A percentile compares a stretch with the other conserved stretches of the same genome.
phyloP scores from a whole-genome alignment of 1,284 basidiomycete genomes.

The Pseudozyma flocculosa region DNA sequence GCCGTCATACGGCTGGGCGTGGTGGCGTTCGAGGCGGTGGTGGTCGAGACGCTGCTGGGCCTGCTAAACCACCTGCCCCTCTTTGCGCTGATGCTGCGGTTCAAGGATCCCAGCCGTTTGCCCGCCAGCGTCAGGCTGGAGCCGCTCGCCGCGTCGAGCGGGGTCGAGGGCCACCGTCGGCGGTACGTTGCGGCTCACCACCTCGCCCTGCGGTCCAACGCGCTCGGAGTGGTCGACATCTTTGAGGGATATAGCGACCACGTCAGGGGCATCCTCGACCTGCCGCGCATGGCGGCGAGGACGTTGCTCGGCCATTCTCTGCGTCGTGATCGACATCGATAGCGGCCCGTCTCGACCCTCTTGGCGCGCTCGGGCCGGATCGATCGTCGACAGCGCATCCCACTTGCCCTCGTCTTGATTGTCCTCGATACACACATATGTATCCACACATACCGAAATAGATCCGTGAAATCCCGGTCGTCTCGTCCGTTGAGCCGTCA shows the following conservation, averaged over 20 bases:
- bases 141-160: too few relatives aligned
- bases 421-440: too few relatives aligned
- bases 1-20: slow-evolving; percentile 65
- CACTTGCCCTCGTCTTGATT: too few relatives aligned
- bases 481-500: too few relatives aligned
- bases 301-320: not conserved
- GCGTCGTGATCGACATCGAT: not conserved
- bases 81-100: slow-evolving; percentile 79
- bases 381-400: too few relatives aligned
- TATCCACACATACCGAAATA: too few relatives aligned
- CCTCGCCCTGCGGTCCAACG: slow-evolving; percentile 11
- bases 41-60: slow-evolving; percentile 52
- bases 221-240: slow-evolving; percentile 20
- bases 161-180: too few relatives aligned
- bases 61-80: slow-evolving; percentile 87
- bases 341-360: too few relatives aligned
- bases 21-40: slow-evolving; percentile 12
- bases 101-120: slow-evolving; percentile 70
- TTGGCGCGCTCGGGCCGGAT: too few relatives aligned
- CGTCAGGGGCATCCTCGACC: slow-evolving; percentile 19
- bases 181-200: not conserved
- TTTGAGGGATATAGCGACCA: slow-evolving; percentile 37
- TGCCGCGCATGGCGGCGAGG: slow-evolving; percentile 20
- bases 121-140: not conserved
- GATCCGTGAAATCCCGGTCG: too few relatives aligned